Evolutionary conservation across 192 early-diverging fungal species (phyloP), one percentile per base, ranked within the genome.

Genomic region (Funneliformis mosseae): DNA sequence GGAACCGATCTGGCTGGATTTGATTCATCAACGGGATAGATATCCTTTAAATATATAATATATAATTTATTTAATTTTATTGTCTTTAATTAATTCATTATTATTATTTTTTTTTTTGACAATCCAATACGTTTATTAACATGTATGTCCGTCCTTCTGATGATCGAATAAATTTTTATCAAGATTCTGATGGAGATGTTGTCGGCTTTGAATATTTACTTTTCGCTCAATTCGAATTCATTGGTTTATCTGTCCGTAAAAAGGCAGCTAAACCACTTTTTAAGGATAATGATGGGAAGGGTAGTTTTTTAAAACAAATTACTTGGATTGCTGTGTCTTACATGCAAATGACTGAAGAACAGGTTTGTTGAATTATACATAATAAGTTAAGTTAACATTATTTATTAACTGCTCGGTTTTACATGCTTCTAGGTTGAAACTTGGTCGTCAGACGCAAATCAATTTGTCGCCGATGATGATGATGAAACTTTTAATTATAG

Each of bases 391-490:
- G 33, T 2, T 33, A 33, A 33, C n/a, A n/a, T 0, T 0, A 2
- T 70, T 21, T 18, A 70, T 42, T 12, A 14, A 25, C 38, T 27
- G 7, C 43, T 71, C 12, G 16, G 11, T 11, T 67, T 45, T 41
- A 25, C 21, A 38, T 74, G 8, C 45, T 67, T 82, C 14, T 87
- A 94, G 82, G 88, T 86, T 3, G 93, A 94, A n/a, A 89, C 89
- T 62, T 98, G 97, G 97, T 84, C 87, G 7, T 84, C 88, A 43
- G 96, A 98, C 81, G 90, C 95, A 67, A 95, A 96, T 77, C 90
- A 96, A 82, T 97, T 92, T 81, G 92, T 98, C 42, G 94, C 94
- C 25, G 97, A 98, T 74, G 95, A 96, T 69, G 95, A 97, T 66
- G 96, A 97, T 66, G 95, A 96, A 72, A 92, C 92, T 2, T 91